Evolutionary conservation across 495 filamentous ascomycete species (phyloP).

Genomic region (Aspergillus mulundensis): DNA sequence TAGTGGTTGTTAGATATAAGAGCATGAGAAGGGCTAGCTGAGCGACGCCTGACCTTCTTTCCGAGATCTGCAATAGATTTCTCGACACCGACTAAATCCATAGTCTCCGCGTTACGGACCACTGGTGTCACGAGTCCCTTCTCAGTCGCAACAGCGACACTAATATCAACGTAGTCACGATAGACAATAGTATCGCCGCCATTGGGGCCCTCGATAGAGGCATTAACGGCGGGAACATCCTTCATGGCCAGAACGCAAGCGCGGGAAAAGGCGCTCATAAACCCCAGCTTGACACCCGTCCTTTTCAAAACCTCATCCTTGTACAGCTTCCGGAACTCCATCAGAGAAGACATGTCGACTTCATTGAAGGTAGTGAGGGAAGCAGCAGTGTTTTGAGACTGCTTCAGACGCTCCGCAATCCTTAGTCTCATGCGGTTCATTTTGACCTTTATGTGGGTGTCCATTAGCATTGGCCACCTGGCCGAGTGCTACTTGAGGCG

Average conservation of each 20-base stretch:
- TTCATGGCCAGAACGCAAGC: constrained; percentile 91
- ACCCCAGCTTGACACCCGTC: constrained; percentile 94
- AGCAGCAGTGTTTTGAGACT: constrained; percentile 97
- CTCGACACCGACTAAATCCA: constrained; percentile 89
- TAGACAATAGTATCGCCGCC: constrained; percentile 98
- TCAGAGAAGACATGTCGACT: constrained; percentile 96
- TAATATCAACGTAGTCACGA: constrained; percentile 96
- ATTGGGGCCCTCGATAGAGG: constrained; percentile 92
- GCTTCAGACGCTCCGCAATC: constrained; percentile 96
- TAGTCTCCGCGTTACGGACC: constrained; percentile 83
- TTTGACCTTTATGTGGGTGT: constrained; percentile 63
- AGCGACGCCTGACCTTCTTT: constrained; percentile 64
- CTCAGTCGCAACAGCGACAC: constrained; percentile 94
- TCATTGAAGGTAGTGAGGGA: constrained; percentile 99
- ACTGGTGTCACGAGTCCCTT: constrained; percentile 97
- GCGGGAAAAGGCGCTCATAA: constrained; percentile 96
- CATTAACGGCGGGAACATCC: constrained; percentile 93
- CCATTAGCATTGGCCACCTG: constrained; percentile 2
- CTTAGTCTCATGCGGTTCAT: constrained; percentile 99
- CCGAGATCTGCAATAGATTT: constrained; percentile 88
- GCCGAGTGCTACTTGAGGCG: background rate
- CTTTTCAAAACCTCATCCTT: constrained; percentile 95
- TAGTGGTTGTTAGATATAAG: constrained; percentile 24
- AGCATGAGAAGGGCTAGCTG: background rate
- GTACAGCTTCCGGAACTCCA: constrained; percentile 95